Conservation (phyloP, 2,329 filamentous ascomycete species). For the Ophiostoma novo-ulmi region DNA sequence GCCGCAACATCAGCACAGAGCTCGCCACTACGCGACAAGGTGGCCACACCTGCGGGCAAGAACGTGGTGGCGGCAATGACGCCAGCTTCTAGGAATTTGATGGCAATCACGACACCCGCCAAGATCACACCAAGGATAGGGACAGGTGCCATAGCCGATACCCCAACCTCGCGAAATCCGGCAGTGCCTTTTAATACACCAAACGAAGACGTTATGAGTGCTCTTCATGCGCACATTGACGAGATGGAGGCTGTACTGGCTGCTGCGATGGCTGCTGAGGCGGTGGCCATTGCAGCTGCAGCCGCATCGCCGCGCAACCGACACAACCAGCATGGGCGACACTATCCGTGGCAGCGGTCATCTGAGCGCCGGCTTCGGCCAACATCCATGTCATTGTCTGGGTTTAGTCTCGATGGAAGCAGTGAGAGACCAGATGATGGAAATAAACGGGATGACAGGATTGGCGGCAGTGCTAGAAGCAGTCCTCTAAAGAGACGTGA, state of each 20-base stretch:
- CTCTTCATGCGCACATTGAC: conserved; percentile 40
- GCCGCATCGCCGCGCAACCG: conserved; percentile 15
- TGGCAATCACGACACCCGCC: background rate
- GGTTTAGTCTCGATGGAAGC: background rate
- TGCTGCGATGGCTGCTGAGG: conserved; percentile 22
- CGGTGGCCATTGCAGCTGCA: conserved; percentile 11
- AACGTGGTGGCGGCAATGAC: background rate
- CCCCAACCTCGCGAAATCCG: background rate
- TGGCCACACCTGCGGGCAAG: background rate
- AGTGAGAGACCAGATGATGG: background rate
- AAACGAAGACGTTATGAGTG: conserved; percentile 30
- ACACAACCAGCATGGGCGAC: conserved; percentile 22
- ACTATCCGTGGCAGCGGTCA: conserved; percentile 18
- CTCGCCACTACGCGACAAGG: conserved; percentile 14
- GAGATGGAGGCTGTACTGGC: conserved; percentile 39
- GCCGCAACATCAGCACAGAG: conserved; percentile 8
- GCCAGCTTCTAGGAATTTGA: background rate
- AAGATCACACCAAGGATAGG: background rate
- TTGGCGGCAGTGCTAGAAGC: background rate
- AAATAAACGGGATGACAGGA: background rate
- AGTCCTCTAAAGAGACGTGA: conserved; percentile 4
- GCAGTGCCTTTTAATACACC: background rate
- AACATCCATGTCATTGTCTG: background rate
- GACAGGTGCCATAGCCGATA: background rate
- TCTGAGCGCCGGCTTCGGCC: conserved; percentile 23